Evolutionary conservation across 1,139 yeast species (phyloP), one percentile per base, ranked within the genome.

Genomic region (Yamadazyma dendronema): DNA sequence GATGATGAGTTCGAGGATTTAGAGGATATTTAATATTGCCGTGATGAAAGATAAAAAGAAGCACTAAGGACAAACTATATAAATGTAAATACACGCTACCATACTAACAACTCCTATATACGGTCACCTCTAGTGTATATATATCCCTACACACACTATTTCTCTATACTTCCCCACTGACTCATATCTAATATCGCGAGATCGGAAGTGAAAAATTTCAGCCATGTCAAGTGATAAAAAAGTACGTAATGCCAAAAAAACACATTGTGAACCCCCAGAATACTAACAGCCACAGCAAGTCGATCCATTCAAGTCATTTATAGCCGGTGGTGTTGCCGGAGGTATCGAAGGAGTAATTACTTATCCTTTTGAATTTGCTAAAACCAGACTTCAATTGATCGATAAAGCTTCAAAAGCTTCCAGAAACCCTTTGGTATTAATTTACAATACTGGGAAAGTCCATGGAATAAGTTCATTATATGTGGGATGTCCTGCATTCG

Each of bases 401-500:
- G 87, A 83, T 56, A 84, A 83, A 56, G 57, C 79, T 1, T 68
- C 86, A 14, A 81, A 67, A 33, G 75, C 77, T 25, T 83, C 95
- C 9, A 70, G 90, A 49, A 90, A 92, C 54, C 98, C 98, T 12
- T 61, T 90, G 40, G 84, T 80, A 10, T 71, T 90, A 39, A 85
- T 92, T 41, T 79, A 79, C 57, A 82, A 77, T 40, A 79, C 85
- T 4, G 88, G 86, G 12, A 79, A 72, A 51, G 72, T 77, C 4
- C 96, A 89, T 56, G 97, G 97, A n/a, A 58, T 84, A 0, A 67
- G 78, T 5, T 70, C 96, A 0, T 64, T 90, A 32, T 92, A 92
- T 56, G 90, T 90, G 3, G 98, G 98, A n/a, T 90, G 97, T 68
- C 96, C 97, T 1, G 97, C 97, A 0, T 88, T 89, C 54, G 95